Evolutionary conservation across 495 filamentous ascomycete genomes (phyloP).

Genomic region (Chaetomium cochliodes): DNA sequence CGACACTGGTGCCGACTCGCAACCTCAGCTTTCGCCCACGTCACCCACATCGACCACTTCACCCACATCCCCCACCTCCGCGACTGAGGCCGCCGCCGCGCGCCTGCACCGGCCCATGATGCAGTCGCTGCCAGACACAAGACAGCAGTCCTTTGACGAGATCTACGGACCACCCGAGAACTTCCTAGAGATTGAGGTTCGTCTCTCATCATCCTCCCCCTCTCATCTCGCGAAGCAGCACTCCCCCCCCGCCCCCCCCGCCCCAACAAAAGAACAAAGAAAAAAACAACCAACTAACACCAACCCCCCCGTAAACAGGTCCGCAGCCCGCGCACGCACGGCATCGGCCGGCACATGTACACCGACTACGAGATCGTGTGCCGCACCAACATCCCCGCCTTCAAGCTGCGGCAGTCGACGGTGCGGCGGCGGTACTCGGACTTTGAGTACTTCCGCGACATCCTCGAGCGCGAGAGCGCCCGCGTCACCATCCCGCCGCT

Average conservation of each 20-base stretch:
- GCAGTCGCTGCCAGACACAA: slow-evolving; percentile 80
- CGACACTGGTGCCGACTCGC: background rate
- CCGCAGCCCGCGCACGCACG: slow-evolving; percentile 91
- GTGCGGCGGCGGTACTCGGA: slow-evolving; percentile 95
- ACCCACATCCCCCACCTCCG: slow-evolving; percentile 29
- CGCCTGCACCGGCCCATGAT: slow-evolving; percentile 57
- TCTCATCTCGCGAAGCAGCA: background rate
- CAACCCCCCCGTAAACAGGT: slow-evolving; percentile 56
- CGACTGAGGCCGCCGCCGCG: slow-evolving; percentile 39
- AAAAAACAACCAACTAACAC: no score
- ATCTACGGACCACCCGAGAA: slow-evolving; percentile 99
- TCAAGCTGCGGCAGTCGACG: slow-evolving; percentile 78
- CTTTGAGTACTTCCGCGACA: slow-evolving; percentile 98
- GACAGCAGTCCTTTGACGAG: slow-evolving; percentile 95
- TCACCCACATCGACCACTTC: slow-evolving; percentile 28
- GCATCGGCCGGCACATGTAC: slow-evolving; percentile 93
- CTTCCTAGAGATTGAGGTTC: slow-evolving; percentile 95
- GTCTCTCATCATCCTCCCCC: slow-evolving; percentile 23
- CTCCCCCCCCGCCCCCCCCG: no score
- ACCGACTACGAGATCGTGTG: slow-evolving; percentile 98
- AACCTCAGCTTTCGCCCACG: slow-evolving; percentile 11
- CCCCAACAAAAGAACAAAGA: background rate
- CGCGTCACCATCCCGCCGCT: slow-evolving; percentile 94
- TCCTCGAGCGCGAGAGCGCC: slow-evolving; percentile 90
- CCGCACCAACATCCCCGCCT: slow-evolving; percentile 97